Base-by-base conservation (phyloP, 148 eudicot genomes). In the Simmondsia chinensis region DNA sequence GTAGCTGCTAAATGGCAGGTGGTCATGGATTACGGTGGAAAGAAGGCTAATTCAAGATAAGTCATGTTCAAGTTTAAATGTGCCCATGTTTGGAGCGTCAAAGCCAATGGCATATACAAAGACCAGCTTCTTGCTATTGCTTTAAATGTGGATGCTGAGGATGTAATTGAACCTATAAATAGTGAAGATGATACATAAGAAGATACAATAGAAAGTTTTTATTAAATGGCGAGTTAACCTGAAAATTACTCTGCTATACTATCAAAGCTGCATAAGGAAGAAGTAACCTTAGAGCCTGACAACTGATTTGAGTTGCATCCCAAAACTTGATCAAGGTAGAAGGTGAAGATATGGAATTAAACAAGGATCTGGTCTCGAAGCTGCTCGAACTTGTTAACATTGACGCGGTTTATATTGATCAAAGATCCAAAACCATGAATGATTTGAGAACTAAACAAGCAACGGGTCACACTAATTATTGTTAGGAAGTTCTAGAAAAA, bases 11-110 rank as follows among this genome's bases (percentile, higher is more conserved):
- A 85, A 33, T 72, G 97, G 60, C 74, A 73, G 50, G 94, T 79
- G 50, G 81, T 76, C 43, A 91, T 60, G 79, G 79, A 85, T 54
- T 74, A 74, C 54, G 97, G 95, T 56, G 94, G 95, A 20, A 91
- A 91, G 63, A 85, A 85, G 94, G 97, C 97, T 25, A 95, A 86
- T 66, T 48, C 94, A 39, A 95, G 95, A 18, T 85, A 95, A 16
- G 87, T 91, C 59, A 64, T 76, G 73, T 91, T 91, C 55, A 91
- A 86, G 54, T 91, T 91, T 48, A 74, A 36, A 61, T 94, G 94
- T 50, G 86, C 95, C 48, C 86, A 86, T 8, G 66, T 68, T 50
- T 86, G 52, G 3, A 85, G 59, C 61, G 68, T 91, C 60, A 84
- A 85, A 66, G 81, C 56, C 27, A 34, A 52, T 24, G 87, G 81